Evolutionary conservation across 257 asterid species (phyloP), one percentile per base, ranked within the genome.

Genomic region (Ehretia macrophylla): DNA sequence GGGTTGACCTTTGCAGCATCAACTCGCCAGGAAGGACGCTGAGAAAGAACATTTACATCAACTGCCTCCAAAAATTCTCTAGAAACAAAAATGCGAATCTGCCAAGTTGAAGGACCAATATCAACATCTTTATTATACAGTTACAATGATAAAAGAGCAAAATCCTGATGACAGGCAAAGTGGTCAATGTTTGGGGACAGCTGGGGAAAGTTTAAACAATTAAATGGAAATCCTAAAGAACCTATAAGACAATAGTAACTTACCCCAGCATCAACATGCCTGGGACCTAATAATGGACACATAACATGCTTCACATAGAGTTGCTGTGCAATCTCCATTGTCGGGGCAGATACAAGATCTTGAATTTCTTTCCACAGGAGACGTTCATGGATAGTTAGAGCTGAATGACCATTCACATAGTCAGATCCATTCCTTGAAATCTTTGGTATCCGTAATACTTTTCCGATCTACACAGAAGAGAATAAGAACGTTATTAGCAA

Each of bases 211-310:
- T 27, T 27, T 27, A 53, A 8, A 47, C 23, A 51, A 27, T 5
- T 23, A 42, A 9, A 68, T 40, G 18, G 45, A 17, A 14, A 40
- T 56, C 16, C 56, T 32, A 66, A 57, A 71, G 59, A 54, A 58
- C 21, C 59, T 11, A 54, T 21, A 20, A 23, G 16, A 17, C 22
- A 8, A 50, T 0, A 58, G 57, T 22, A 51, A 63, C 78, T 79
- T 70, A 85, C 97, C 94, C 99, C 99, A 5, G 97, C 77, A 73
- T 93, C 97, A 73, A 89, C 90, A 68, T 89, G 95, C 57, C 80
- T 73, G 56, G 94, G 60, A 57, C 99, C 99, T 76, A 89, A 75
- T 72, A 86, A 64, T 6, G 92, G 86, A 59, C 83, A 69, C 83
- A 93, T 89, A 65, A 86, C 88, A 67, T 77, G 83, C 69, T 85